phyloP scores from a whole-genome alignment of 2,329 filamentous ascomycete genomes.

The Colletotrichum nymphaeae region DNA sequence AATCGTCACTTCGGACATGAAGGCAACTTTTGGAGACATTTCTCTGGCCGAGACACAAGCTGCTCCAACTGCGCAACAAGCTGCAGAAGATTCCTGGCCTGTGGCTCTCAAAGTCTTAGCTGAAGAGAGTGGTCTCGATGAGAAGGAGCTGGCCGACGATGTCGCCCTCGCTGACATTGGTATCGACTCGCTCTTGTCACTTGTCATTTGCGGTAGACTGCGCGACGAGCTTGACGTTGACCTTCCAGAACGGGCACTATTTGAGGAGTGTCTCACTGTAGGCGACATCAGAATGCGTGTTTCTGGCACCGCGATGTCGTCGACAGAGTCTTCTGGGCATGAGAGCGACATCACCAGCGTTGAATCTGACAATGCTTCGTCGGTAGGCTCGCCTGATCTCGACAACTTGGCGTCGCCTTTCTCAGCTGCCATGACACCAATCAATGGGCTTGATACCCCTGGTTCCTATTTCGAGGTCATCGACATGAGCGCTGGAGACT shows the following conservation, averaged over 20 bases:
- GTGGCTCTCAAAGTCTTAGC: slow-evolving; percentile 65
- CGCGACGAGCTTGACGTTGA: slow-evolving; percentile 68
- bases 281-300: slow-evolving; percentile 59
- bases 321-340: neutral
- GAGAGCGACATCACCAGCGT: neutral
- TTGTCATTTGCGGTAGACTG: slow-evolving; percentile 67
- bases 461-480: slow-evolving; percentile 58
- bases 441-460: slow-evolving; percentile 54
- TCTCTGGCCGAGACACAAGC: neutral
- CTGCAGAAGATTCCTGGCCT: slow-evolving; percentile 54
- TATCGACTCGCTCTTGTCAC: slow-evolving; percentile 70
- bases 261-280: slow-evolving; percentile 65
- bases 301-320: neutral
- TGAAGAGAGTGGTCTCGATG: slow-evolving; percentile 64
- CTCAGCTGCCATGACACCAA: slow-evolving; percentile 47
- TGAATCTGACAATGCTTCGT: slow-evolving; percentile 39
- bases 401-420: slow-evolving; percentile 38
- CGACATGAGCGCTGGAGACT: slow-evolving; percentile 63
- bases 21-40: neutral
- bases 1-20: neutral
- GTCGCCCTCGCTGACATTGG: slow-evolving; percentile 67
- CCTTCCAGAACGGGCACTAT: slow-evolving; percentile 59
- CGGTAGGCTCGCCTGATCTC: slow-evolving; percentile 44
- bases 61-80: slow-evolving; percentile 52
- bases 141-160: slow-evolving; percentile 65